phyloP scores from a whole-genome alignment of 1,284 basidiomycete genomes.

The Trametes hirsuta region DNA sequence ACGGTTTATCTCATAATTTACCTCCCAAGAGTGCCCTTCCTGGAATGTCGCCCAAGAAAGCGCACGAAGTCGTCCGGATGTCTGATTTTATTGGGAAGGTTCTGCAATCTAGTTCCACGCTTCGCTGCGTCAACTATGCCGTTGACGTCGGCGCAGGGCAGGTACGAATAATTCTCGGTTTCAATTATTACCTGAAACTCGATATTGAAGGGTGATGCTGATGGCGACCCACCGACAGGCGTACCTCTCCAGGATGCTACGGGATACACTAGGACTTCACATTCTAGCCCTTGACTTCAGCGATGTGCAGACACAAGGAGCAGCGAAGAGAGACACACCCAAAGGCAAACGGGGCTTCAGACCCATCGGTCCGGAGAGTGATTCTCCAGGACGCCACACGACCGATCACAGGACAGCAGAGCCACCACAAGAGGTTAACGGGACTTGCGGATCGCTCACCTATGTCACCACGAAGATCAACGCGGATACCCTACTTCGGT shows the following conservation, averaged over 20 bases:
- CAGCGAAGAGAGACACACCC: slow-evolving; percentile 38
- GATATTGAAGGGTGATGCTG: slow-evolving; percentile 1
- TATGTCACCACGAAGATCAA: slow-evolving; percentile 19
- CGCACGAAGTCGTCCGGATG: slow-evolving; percentile 55
- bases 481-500: slow-evolving; percentile 20
- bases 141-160: slow-evolving; percentile 61
- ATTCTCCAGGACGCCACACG: neutral
- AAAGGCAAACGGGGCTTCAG: slow-evolving; percentile 2
- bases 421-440: neutral
- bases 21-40: neutral
- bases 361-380: neutral
- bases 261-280: slow-evolving; percentile 39
- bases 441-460: slow-evolving; percentile 16
- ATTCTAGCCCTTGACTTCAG: slow-evolving; percentile 57
- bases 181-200: neutral
- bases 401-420: neutral
- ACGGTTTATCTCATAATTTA: neutral
- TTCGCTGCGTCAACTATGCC: slow-evolving; percentile 35
- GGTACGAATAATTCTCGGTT: slow-evolving; percentile 35
- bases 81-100: slow-evolving; percentile 39
- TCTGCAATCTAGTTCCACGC: slow-evolving; percentile 22
- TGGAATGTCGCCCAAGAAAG: slow-evolving; percentile 60
- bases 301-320: slow-evolving; percentile 47
- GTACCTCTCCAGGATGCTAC: slow-evolving; percentile 50
- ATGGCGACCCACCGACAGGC: slow-evolving; percentile 36